A percentile compares a stretch with the other conserved stretches of the same genome.
Conservation (phyloP, 208 protist species). For the Kentomonas sorsogonicus region DNA sequence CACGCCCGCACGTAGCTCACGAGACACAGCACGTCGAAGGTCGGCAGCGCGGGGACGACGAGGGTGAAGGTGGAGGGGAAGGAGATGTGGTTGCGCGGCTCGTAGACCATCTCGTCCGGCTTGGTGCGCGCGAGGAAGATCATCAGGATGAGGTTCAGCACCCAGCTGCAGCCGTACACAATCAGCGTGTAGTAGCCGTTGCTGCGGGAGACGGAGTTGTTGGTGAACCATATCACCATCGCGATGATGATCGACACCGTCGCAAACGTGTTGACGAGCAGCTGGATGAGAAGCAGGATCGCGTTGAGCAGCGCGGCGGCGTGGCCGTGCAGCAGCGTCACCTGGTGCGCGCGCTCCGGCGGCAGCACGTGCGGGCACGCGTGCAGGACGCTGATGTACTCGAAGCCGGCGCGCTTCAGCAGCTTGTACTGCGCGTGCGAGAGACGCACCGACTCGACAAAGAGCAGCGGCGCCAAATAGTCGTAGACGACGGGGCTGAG, state of each 20-base stretch:
- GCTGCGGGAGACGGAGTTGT: conserved; percentile 13
- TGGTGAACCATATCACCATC: conserved; percentile 41
- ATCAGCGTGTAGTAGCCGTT: conserved; percentile 65
- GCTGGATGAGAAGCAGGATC: conserved; percentile 25
- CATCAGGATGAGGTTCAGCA: conserved; percentile 51
- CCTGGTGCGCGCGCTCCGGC: conserved; percentile 22
- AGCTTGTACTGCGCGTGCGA: conserved; percentile 41
- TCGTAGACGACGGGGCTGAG: conserved; percentile 56
- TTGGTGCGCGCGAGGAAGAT: conserved; percentile 51
- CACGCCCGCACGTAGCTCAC: conserved; percentile 35
- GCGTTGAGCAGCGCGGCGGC: neutral
- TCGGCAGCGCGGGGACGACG: conserved; percentile 54
- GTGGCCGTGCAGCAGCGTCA: neutral
- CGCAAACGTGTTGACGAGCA: conserved; percentile 31
- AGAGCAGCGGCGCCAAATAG: conserved; percentile 59
- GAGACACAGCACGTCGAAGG: conserved; percentile 64
- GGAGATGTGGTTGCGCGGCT: conserved; percentile 5
- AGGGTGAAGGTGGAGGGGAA: conserved; percentile 58
- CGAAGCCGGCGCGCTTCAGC: conserved; percentile 71
- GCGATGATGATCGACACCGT: conserved; percentile 40
- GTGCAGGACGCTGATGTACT: conserved; percentile 70
- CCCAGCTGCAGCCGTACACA: conserved; percentile 61
- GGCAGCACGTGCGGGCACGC: conserved; percentile 63
- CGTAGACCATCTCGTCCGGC: conserved; percentile 41
- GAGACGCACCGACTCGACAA: conserved; percentile 52